Conservation (phyloP, 805 yeast species). For the Yarrowia sp. region DNA sequence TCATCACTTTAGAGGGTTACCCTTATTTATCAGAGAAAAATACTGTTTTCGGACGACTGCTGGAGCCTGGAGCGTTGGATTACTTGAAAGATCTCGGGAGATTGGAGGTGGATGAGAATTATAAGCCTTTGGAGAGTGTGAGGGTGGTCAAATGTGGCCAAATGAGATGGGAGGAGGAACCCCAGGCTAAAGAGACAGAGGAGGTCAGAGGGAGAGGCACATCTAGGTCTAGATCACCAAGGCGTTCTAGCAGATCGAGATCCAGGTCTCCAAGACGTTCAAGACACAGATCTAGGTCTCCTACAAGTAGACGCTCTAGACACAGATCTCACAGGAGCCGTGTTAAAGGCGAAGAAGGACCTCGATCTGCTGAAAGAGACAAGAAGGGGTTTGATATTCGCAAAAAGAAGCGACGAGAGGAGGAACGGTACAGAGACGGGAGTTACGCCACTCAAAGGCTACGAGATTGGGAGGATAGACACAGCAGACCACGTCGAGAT, state of each 20-base stretch:
- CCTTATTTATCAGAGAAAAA: neutral
- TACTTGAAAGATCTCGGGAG: neutral
- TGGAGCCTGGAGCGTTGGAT: conserved; percentile 7
- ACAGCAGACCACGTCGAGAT: neutral
- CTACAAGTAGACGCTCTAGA: neutral
- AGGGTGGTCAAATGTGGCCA: conserved; percentile 13
- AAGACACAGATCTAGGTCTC: neutral
- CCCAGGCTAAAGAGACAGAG: neutral
- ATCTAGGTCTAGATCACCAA: no score
- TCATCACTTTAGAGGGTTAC: conserved; percentile 5
- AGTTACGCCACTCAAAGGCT: neutral
- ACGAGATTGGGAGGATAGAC: neutral
- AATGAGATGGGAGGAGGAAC: conserved; percentile 8
- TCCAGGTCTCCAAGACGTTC: no score
- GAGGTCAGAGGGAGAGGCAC: no score
- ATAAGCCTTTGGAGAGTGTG: conserved; percentile 19
- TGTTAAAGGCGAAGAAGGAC: neutral
- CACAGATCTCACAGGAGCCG: neutral
- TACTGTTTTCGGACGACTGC: conserved; percentile 17
- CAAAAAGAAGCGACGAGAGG: neutral
- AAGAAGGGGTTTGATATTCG: neutral
- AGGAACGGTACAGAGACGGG: neutral
- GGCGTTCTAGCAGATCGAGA: no score
- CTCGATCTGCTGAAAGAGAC: neutral
- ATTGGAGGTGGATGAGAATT: conserved; percentile 4